Conservation (phyloP, 2,329 filamentous ascomycete species). For the Penicillium olsonii region DNA sequence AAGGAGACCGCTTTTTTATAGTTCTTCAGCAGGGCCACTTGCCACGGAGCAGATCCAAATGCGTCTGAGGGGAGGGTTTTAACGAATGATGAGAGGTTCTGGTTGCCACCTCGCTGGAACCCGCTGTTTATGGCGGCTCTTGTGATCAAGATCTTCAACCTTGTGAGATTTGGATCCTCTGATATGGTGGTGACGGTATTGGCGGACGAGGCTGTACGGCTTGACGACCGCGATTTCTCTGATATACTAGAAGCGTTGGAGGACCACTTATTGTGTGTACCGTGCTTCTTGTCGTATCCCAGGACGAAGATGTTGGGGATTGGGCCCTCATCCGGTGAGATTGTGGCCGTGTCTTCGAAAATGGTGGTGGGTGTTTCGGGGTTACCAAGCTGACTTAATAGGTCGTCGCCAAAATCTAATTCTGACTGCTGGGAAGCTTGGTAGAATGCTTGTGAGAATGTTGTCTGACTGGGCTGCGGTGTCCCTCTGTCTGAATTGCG, state of each 20-base stretch:
- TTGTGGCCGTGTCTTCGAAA: slow-evolving; percentile 87
- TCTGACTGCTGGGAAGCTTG: slow-evolving; percentile 52
- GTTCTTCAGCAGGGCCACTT: slow-evolving; percentile 70
- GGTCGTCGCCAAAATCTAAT: slow-evolving; percentile 28
- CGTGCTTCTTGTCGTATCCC: slow-evolving; percentile 67
- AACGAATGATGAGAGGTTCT: slow-evolving; percentile 71
- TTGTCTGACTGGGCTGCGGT: slow-evolving; percentile 76
- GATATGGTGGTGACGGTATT: slow-evolving; percentile 45
- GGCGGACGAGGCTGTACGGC: slow-evolving; percentile 49
- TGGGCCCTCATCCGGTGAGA: slow-evolving; percentile 76
- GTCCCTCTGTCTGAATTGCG: slow-evolving; percentile 73
- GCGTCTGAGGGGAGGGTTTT: slow-evolving; percentile 73
- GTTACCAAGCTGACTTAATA: slow-evolving; percentile 31
- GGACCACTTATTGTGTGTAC: slow-evolving; percentile 62
- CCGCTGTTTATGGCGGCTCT: slow-evolving; percentile 85
- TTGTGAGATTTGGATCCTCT: slow-evolving; percentile 75
- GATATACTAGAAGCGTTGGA: slow-evolving; percentile 78
- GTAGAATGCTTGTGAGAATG: slow-evolving; percentile 63
- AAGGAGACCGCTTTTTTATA: slow-evolving; percentile 79
- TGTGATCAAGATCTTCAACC: slow-evolving; percentile 76
- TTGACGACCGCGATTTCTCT: slow-evolving; percentile 69
- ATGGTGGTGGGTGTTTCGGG: slow-evolving; percentile 94
- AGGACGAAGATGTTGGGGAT: slow-evolving; percentile 87
- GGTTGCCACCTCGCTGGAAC: slow-evolving; percentile 63
- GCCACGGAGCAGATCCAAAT: slow-evolving; percentile 72